Conservation (phyloP, 2,329 filamentous ascomycete species). For the Aspergillus tanneri region DNA sequence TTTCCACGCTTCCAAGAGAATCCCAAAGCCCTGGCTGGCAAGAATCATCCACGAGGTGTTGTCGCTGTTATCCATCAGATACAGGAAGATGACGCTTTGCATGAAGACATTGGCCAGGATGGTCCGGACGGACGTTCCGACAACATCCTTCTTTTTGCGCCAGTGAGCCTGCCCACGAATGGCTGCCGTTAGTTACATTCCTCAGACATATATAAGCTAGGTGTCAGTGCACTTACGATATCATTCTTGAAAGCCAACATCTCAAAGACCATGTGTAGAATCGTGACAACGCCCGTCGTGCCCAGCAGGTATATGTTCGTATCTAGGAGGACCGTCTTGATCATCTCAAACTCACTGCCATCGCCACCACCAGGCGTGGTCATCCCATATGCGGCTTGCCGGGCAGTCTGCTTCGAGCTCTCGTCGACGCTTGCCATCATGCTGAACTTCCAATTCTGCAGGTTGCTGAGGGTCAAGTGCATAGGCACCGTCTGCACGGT, state of each 20-base stretch:
- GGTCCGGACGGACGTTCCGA: conserved; percentile 92
- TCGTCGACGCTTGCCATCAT: conserved; percentile 81
- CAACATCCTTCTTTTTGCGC: conserved; percentile 99
- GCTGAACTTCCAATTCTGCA: conserved; percentile 86
- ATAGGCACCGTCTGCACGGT: conserved; percentile 80
- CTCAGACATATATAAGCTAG: not conserved
- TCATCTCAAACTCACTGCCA: conserved; percentile 91
- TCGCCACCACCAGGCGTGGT: conserved; percentile 75
- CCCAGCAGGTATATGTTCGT: conserved; percentile 88
- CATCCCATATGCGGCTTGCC: conserved; percentile 72
- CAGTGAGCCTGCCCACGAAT: conserved; percentile 72
- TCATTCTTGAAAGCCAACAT: conserved; percentile 96
- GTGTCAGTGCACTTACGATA: conserved; percentile 55
- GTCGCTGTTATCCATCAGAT: conserved; percentile 94
- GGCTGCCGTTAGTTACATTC: not conserved
- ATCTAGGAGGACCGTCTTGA: conserved; percentile 92
- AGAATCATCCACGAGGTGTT: conserved; percentile 99
- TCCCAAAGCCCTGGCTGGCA: conserved; percentile 84
- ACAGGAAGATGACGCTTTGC: conserved; percentile 93
- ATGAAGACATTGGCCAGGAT: conserved; percentile 98
- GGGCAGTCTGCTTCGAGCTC: conserved; percentile 78
- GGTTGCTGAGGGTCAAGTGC: conserved; percentile 78
- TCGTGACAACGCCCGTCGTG: conserved; percentile 78
- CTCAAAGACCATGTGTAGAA: conserved; percentile 93
- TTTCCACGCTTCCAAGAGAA: conserved; percentile 83